phyloP scores from a whole-genome alignment of 257 asterid species.

The Plantago major region DNA sequence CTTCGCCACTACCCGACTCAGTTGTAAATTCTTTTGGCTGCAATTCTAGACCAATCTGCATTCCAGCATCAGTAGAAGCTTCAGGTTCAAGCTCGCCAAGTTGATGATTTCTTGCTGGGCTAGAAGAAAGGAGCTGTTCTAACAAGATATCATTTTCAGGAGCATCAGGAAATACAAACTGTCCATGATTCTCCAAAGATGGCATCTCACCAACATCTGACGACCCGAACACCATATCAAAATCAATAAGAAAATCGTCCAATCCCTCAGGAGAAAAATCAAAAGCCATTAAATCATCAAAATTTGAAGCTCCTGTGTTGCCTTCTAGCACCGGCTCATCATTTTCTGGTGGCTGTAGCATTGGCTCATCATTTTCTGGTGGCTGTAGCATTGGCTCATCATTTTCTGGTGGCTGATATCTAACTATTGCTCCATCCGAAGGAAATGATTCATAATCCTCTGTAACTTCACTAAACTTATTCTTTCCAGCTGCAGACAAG shows the following conservation, averaged over 20 bases:
- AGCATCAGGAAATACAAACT: slow-evolving; percentile 45
- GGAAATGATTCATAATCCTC: slow-evolving; percentile 47
- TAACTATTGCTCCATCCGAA: slow-evolving; percentile 52
- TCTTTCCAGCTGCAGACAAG: slow-evolving; percentile 40
- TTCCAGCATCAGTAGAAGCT: slow-evolving; percentile 6
- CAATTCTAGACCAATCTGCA: slow-evolving; percentile 8
- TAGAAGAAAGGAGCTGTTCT: slow-evolving; percentile 61
- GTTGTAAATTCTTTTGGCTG: background rate
- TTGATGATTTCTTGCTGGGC: slow-evolving; percentile 35
- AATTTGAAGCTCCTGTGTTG: slow-evolving; percentile 22
- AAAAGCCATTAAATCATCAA: slow-evolving; percentile 51
- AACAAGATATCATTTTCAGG: slow-evolving; percentile 50
- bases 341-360: slow-evolving; percentile 39
- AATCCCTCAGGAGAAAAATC: slow-evolving; percentile 68
- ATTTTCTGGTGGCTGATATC: slow-evolving; percentile 55
- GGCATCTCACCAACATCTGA: slow-evolving; percentile 38
- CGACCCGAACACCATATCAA: slow-evolving; percentile 43
- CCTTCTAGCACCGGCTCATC: slow-evolving; percentile 24
- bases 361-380: slow-evolving; percentile 26
- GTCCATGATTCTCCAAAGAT: slow-evolving; percentile 38
- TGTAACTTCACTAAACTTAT: slow-evolving; percentile 42
- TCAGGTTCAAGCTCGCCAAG: slow-evolving; percentile 23
- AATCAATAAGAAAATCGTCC: slow-evolving; percentile 53
- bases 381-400: slow-evolving; percentile 34
- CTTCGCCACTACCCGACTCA: slow-evolving; percentile 11